phyloP scores from a whole-genome alignment of 2,329 filamentous ascomycete genomes.

The Plectosphaerella plurivora region DNA sequence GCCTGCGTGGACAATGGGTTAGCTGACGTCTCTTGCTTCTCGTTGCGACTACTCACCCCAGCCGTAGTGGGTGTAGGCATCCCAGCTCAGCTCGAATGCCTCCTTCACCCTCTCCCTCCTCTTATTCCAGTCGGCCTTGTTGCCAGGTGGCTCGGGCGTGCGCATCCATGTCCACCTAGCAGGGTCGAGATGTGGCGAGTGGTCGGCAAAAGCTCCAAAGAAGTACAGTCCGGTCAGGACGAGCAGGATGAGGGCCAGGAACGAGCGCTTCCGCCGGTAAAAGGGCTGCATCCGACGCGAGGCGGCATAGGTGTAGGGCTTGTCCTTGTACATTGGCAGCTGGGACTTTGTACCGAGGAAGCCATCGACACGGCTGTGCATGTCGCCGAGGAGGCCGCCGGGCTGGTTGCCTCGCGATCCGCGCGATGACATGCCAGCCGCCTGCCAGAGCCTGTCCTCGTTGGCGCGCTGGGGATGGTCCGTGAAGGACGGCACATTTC shows the following conservation, averaged over 20 bases:
- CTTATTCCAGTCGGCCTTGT: conserved; percentile 66
- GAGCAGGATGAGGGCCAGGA: conserved; percentile 52
- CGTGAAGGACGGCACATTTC: conserved; percentile 65
- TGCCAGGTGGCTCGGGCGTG: conserved; percentile 37
- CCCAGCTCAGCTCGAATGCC: conserved; percentile 88
- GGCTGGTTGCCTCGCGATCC: conserved; percentile 24
- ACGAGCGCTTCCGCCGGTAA: conserved; percentile 58
- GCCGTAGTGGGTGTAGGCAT: conserved; percentile 84
- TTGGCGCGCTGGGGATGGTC: conserved; percentile 55
- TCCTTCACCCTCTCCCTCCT: conserved; percentile 80
- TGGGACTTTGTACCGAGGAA: conserved; percentile 57
- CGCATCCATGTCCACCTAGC: conserved; percentile 56
- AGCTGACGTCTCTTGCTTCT: conserved; percentile 14
- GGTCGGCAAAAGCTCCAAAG: conserved; percentile 54
- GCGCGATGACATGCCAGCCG: conserved; percentile 39
- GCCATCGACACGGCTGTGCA: conserved; percentile 59
- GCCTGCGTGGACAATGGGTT: conserved; percentile 38
- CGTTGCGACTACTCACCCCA: conserved; percentile 65
- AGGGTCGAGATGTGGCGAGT: conserved; percentile 17
- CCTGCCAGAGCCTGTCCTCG: conserved; percentile 64
- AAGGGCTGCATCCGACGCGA: conserved; percentile 54
- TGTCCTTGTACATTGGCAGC: conserved; percentile 98
- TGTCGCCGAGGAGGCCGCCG: conserved; percentile 38
- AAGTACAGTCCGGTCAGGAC: conserved; percentile 61
- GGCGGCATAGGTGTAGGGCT: conserved; percentile 72